Evolutionary conservation across 768 basidiomycete species (phyloP), one percentile per base, ranked within the genome.

Genomic region (Clitopilus passeckerianus): DNA sequence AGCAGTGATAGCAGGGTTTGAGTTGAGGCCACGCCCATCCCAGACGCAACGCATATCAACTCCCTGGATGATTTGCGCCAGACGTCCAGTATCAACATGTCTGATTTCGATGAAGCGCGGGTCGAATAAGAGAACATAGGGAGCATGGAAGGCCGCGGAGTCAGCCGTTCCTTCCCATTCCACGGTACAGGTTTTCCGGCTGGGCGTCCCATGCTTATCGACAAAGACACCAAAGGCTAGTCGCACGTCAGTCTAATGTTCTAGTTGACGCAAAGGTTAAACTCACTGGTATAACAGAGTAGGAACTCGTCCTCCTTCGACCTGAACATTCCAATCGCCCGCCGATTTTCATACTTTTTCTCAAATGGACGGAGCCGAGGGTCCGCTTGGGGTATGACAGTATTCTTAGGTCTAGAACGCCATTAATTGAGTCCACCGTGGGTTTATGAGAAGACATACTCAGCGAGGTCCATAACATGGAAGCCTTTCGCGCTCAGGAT

Each of bases 131-230:
- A 95, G 79, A 53, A 98, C 78, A 67, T 94, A 94, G 0, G 94
- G 95, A 50, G 88, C 84, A 68, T 95, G 94, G 75, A 92, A 87
- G 1, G 93, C 93, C 22, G 92, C 92, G 33, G 86, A 86, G 63
- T 95, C 92, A 0, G 92, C 93, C 0, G 84, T 89, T 16, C 94
- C 93, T 71, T 98, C 95, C 93, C 94, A 98, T 71, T 98, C 95
- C 58, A 97, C 89, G 5, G 86, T 86, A 18, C 84, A 82, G 16
- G 81, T 75, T 6, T 74, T 65, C 30, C 92, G 85, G 64, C 86
- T 90, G 1, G 92, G 91, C 58, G 89, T 86, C n/a, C 95, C 95
- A 60, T 94, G 91, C 35, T 91, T 87, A 71, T 95, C 87, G 27
- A 97, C 94, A 66, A 91, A 96, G 37, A 97, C 80, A 10, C 94